Base-by-base conservation (phyloP, 176 grass and related monocot species). In the Phyllostachys edulis region DNA sequence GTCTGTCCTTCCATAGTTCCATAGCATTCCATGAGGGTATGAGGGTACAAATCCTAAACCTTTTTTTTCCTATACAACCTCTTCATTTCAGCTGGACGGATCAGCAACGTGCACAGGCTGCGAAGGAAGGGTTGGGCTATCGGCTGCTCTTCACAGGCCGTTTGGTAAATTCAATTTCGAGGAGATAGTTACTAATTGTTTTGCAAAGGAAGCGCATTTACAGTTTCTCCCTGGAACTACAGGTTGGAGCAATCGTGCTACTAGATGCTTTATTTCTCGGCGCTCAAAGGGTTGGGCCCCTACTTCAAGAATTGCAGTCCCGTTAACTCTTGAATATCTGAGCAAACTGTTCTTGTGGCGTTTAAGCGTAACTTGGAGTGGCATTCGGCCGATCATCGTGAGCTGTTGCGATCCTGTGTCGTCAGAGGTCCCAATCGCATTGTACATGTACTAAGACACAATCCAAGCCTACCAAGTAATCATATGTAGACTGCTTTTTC, bases 141-240 rank as follows among this genome's bases (percentile, higher is more conserved):
- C 91, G 91, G 14, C 81, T 98, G 37, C 41, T 89, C 56, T 98
- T 96, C 89, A 98, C 96, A 12, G 96, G 96, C 47, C 91, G 93
- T 52, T 78, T 98, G 93, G 96, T 98, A 92, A 92, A 88, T 63
- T 69, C 8, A 24, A 32, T 63, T 61, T 40, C 10, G 40, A 76
- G 52, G 67, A 36, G 0, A 77, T 13, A 27, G 20, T 17, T 16
- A 5, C 7, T 59, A 67, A 34, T 8, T 56, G n/a, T 34, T 76
- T 8, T 36, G 13, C 56, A 51, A 13, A 12, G 15, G 2, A 71
- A 57, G 10, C 5, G 8, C 29, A 12, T 26, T 74, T 4, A 67
- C 10, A 17, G 6, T 79, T 75, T 10, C 49, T 76, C 36, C 45
- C 45, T 82, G 20, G 6, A 83, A 80, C 78, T 79, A 49, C 83